Evolutionary conservation across 75 land plant genomes (phyloP).

Genomic region (Pinus taeda): DNA sequence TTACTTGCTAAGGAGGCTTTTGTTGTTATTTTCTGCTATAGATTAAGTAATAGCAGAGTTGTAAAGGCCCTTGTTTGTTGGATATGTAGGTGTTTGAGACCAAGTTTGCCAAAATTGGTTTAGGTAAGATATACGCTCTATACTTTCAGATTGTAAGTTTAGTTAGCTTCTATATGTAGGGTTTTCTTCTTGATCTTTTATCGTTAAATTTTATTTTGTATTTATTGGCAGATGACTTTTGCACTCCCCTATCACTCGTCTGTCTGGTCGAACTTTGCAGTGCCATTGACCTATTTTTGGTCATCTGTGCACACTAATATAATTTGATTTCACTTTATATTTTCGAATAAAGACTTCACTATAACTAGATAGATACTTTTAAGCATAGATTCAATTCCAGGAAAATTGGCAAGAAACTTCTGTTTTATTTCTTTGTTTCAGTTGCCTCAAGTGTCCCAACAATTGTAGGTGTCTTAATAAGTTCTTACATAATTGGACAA

Average conservation of each 20-base stretch:
- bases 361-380: background rate
- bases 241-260: no score
- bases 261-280: no score
- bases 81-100: conserved; percentile 75
- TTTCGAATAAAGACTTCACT: no score
- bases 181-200: no score
- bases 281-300: background rate
- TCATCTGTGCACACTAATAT: background rate
- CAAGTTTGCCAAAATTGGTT: conserved; percentile 90
- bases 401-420: background rate
- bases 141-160: no score
- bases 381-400: background rate
- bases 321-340: no score
- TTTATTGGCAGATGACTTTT: no score
- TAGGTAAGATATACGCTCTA: conserved; percentile 50
- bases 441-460: background rate
- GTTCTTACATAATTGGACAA: background rate
- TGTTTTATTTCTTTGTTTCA: background rate
- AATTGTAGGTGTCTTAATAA: background rate
- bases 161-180: no score
- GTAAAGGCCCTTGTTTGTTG: background rate
- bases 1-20: background rate
- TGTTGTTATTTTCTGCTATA: background rate
- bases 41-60: background rate
- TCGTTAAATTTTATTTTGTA: no score